Base-by-base conservation (phyloP, 495 filamentous ascomycete genomes). In the Symbiotaphrina buchneri region DNA sequence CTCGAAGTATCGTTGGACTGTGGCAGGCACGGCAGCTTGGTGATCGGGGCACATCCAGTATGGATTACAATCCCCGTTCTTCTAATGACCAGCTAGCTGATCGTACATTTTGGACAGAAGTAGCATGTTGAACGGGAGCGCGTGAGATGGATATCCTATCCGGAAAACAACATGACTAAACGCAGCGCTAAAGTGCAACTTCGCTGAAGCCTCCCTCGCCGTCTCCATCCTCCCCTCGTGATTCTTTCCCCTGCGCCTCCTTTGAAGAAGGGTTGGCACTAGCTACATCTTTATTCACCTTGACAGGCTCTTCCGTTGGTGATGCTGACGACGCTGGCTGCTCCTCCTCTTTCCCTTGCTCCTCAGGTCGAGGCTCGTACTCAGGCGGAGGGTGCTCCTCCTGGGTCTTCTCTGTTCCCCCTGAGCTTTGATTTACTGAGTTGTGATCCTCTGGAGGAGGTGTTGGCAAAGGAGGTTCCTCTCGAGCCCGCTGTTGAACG, bases 121-220 rank as follows among this genome's bases (percentile, higher is more conserved):
- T n/a, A n/a, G n/a, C n/a, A n/a, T n/a, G n/a, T n/a, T n/a, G n/a
- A n/a, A n/a, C n/a, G n/a, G n/a, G n/a, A n/a, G n/a, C n/a, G n/a
- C n/a, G n/a, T n/a, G n/a, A n/a, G n/a, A n/a, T n/a, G n/a, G n/a
- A n/a, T n/a, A n/a, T n/a, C n/a, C n/a, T n/a, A n/a, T n/a, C n/a
- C n/a, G n/a, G n/a, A n/a, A n/a, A n/a, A n/a, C n/a, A n/a, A n/a
- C n/a, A n/a, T n/a, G n/a, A n/a, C n/a, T n/a, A n/a, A n/a, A n/a
- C n/a, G n/a, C n/a, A n/a, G n/a, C n/a, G n/a, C n/a, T n/a, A 37
- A 11, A 38, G 30, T 6, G 32, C 16, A 3, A 38, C 31, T 18
- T 35, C 35, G 11, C 19, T 34, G 11, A 38, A 38, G 27, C 35
- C 35, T n/a, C 31, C 33, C 11, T 17, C 27, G 5, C 22, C 28